These are phyloP conservation scores for Stephania japonica DNA, from an alignment of 164 flowering plant species.

Conservation along the genomic window DNA sequence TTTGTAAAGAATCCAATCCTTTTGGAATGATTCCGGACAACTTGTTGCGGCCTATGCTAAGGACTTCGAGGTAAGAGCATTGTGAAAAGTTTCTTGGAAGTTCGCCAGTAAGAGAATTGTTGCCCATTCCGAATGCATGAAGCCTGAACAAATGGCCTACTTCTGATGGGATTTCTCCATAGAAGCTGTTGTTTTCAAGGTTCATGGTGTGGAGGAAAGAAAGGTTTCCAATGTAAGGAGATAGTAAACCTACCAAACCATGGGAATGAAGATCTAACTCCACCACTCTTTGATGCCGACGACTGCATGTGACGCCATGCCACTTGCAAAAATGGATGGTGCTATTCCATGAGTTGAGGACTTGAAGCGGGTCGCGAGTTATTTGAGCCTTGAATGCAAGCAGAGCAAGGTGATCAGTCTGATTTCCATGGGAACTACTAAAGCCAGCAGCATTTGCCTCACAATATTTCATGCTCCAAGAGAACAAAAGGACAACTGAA, in stretches of 20 bases:
- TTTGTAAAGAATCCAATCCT: constrained; percentile 3
- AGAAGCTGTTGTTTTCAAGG: constrained; percentile 7
- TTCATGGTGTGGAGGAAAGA: constrained; percentile 3
- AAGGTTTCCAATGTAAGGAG: constrained; percentile 13
- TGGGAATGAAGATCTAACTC: background rate
- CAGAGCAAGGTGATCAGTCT: constrained; percentile 10
- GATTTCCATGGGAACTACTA: background rate
- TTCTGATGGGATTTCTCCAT: constrained; percentile 10
- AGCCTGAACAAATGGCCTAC: constrained; percentile 11
- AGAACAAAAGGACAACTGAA: too few relatives aligned
- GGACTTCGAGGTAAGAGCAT: background rate
- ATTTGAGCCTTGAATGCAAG: constrained; percentile 6
- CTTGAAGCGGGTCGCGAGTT: background rate
- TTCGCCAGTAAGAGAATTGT: constrained; percentile 9
- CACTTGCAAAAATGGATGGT: constrained; percentile 17
- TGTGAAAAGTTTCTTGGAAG: constrained; percentile 9
- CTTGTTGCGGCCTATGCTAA: background rate
- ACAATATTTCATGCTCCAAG: too few relatives aligned
- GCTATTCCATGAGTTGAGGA: constrained; percentile 11
- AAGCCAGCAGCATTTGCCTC: too few relatives aligned
- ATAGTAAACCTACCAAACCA: background rate
- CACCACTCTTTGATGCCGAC: constrained; percentile 7
- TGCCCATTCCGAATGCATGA: background rate
- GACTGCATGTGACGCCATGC: constrained; percentile 10
- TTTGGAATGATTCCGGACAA: constrained; percentile 10